These are phyloP conservation scores for Hysterium pulicare DNA, from an alignment of 2,329 filamentous ascomycete species.

Conservation along the genomic window DNA sequence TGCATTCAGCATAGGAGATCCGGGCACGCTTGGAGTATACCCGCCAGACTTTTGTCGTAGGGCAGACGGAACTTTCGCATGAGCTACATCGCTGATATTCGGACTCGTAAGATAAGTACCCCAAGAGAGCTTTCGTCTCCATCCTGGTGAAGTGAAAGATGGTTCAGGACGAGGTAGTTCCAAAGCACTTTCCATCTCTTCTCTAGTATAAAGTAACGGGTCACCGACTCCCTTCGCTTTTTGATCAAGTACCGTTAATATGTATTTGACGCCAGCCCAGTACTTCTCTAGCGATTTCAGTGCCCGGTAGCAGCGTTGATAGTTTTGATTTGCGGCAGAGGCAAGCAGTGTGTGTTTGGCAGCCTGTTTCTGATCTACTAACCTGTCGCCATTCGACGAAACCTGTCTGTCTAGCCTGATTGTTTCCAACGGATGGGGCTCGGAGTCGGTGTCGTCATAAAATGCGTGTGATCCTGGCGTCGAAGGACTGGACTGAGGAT, in stretches of 20 bases:
- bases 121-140: slow-evolving; percentile 48
- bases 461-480: slow-evolving; percentile 35
- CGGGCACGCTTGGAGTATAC: slow-evolving; percentile 28
- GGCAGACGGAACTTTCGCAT: slow-evolving; percentile 28
- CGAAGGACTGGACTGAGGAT: slow-evolving; percentile 59
- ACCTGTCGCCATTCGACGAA: slow-evolving; percentile 9
- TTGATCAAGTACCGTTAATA: slow-evolving; percentile 79
- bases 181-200: slow-evolving; percentile 73
- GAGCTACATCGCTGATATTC: slow-evolving; percentile 17
- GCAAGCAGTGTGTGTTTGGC: slow-evolving; percentile 72
- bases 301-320: slow-evolving; percentile 81
- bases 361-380: slow-evolving; percentile 41
- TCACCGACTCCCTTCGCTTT: slow-evolving; percentile 85
- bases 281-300: slow-evolving; percentile 77
- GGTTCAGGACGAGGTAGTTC: slow-evolving; percentile 52
- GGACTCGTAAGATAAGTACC: slow-evolving; percentile 40
- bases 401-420: slow-evolving; percentile 14
- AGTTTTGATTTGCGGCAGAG: slow-evolving; percentile 80
- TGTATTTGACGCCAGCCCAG: slow-evolving; percentile 85
- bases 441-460: slow-evolving; percentile 30
- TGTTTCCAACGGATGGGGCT: slow-evolving; percentile 30
- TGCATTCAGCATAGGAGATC: slow-evolving; percentile 49
- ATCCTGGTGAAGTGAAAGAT: slow-evolving; percentile 50
- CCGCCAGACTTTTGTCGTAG: slow-evolving; percentile 25
- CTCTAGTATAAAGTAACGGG: slow-evolving; percentile 60